Evolutionary conservation across 1,139 yeast genomes (phyloP), one percentile per base, ranked within the genome.

Genomic region (Candida tunisiensis): DNA sequence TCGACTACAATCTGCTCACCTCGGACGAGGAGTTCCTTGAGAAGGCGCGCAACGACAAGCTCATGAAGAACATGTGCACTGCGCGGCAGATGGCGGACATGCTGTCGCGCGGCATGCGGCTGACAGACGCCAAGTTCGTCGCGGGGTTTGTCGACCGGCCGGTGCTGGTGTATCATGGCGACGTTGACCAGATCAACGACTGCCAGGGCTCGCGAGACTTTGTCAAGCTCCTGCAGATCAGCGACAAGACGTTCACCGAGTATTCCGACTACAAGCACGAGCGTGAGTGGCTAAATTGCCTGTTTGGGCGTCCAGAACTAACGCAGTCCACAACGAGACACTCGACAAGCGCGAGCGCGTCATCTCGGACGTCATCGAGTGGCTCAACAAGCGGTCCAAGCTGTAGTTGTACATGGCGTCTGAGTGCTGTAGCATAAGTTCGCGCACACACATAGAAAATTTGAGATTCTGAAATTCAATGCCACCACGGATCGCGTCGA

Each of bases 1-100:
- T 82, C 31, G 58, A 65, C 21, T 49, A 58, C 20, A 69, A 69
- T 15, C 61, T 60, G 35, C 44, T 80, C 31, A 69, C 88, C 3
- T 55, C 66, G 20, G 69, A 75, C 46, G 45, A 54, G 30, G 43
- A 32, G 23, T 30, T 37, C 26, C 36, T 41, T 34, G 31, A 40
- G 28, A 24, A 31, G 24, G 33, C 43, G 36, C 34, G 37, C 22
- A 28, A 34, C 26, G 51, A 51, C 34, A 39, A 43, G 24, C 28
- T 41, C 31, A 33, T 49, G 16, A 39, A 56, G 62, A 36, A 65
- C 25, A 36, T 55, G 16, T 66, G 71, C 18, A 53, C 72, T 0
- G 53, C 69, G 20, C 53, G 59, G 30, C 67, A 66, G 46, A 55
- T 74, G 34, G 51, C 68, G 44, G 93, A 74, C 38, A 74, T 80